These are phyloP conservation scores for Phaeophleospora eucalypticola DNA, from an alignment of 2,329 filamentous ascomycete genomes.

Conservation along the genomic window DNA sequence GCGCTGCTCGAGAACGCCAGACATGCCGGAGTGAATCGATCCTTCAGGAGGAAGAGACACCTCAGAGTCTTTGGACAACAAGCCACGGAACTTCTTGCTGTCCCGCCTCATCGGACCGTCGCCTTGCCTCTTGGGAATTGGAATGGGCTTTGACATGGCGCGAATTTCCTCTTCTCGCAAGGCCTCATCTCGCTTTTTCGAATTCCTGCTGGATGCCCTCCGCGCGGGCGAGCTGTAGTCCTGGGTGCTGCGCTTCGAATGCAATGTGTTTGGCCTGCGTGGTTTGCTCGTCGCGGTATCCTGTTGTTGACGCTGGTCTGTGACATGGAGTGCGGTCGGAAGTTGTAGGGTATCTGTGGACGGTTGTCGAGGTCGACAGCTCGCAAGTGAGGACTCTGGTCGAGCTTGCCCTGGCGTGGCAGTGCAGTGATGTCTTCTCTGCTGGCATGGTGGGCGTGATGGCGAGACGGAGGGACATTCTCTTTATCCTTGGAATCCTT, in stretches of 20 bases:
- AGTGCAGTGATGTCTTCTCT: slow-evolving; percentile 47
- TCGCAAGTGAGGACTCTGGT: slow-evolving; percentile 47
- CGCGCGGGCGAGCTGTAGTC: slow-evolving; percentile 51
- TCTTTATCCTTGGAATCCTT: slow-evolving; percentile 21
- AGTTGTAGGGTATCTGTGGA: slow-evolving; percentile 43
- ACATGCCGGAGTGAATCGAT: slow-evolving; percentile 73
- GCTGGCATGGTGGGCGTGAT: slow-evolving; percentile 34
- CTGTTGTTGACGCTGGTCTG: slow-evolving; percentile 27
- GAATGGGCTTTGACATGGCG: slow-evolving; percentile 69
- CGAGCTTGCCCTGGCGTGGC: slow-evolving; percentile 37
- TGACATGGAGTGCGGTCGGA: slow-evolving; percentile 30
- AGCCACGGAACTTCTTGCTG: slow-evolving; percentile 61
- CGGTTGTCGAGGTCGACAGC: slow-evolving; percentile 37
- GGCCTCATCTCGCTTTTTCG: slow-evolving; percentile 65
- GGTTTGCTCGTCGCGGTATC: slow-evolving; percentile 14
- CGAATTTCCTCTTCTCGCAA: slow-evolving; percentile 83
- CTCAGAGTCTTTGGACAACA: slow-evolving; percentile 56
- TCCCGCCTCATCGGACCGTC: slow-evolving; percentile 53
- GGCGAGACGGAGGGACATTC: slow-evolving; percentile 18
- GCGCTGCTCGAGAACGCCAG: slow-evolving; percentile 67
- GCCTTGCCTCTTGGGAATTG: slow-evolving; percentile 52
- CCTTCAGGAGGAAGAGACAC: slow-evolving; percentile 69
- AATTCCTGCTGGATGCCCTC: slow-evolving; percentile 65
- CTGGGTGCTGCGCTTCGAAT: slow-evolving; percentile 41
- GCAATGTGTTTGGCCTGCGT: slow-evolving; percentile 29